Conservation (phyloP, 2,329 filamentous ascomycete genomes). For the Trichoderma koningii region DNA sequence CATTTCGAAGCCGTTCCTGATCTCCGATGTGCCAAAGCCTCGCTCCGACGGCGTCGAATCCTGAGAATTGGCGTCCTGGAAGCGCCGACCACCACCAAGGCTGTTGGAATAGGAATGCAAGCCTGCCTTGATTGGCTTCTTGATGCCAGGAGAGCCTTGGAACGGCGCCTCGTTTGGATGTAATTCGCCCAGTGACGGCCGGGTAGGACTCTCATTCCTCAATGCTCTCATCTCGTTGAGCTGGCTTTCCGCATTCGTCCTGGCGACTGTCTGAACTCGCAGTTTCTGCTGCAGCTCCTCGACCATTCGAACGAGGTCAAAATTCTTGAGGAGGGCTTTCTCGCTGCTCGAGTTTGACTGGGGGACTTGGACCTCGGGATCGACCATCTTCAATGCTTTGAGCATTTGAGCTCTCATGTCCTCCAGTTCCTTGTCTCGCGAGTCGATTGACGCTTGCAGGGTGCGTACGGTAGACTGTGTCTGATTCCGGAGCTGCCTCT, state of each 20-base stretch:
- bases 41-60: conserved; percentile 84
- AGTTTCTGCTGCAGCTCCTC: conserved; percentile 88
- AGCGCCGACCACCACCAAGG: conserved; percentile 75
- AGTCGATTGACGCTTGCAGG: conserved; percentile 76
- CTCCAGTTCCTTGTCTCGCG: conserved; percentile 76
- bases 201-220: conserved; percentile 69
- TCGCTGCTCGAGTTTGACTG: conserved; percentile 61
- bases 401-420: conserved; percentile 80
- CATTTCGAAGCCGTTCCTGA: conserved; percentile 87
- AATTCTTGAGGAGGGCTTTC: conserved; percentile 71
- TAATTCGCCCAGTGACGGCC: conserved; percentile 83
- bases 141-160: conserved; percentile 70
- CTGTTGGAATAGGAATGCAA: conserved; percentile 68
- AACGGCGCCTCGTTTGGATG: conserved; percentile 77
- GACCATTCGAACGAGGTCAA: conserved; percentile 82
- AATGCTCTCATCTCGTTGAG: conserved; percentile 71
- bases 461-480: conserved; percentile 83
- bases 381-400: conserved; percentile 80
- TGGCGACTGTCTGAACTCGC: conserved; percentile 77
- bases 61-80: conserved; percentile 62
- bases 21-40: conserved; percentile 76
- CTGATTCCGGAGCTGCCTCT: conserved; percentile 80
- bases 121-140: conserved; percentile 58
- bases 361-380: conserved; percentile 69
- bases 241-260: conserved; percentile 79